Percentiles rank a stretch among this genome's conserved stretches.
Evolutionary conservation across 2,329 filamentous ascomycete species (phyloP).

Genomic region (Didymella lethalis): DNA sequence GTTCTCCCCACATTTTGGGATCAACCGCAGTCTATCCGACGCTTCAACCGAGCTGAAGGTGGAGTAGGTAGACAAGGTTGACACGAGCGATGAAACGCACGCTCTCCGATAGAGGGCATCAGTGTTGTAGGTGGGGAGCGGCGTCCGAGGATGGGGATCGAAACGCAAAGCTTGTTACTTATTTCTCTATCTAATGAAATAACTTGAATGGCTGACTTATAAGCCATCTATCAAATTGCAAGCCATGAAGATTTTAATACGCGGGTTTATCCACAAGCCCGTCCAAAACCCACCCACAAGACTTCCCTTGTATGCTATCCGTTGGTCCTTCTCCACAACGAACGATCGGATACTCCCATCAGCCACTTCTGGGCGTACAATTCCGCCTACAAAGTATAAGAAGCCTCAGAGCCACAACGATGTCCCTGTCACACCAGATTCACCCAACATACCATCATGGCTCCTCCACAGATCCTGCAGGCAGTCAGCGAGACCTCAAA

Average conservation of each 20-base stretch:
- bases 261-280: too few species aligned
- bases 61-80: not conserved
- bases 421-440: not conserved
- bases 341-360: not conserved
- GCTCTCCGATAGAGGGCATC: too few species aligned
- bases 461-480: not conserved
- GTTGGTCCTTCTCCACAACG: not conserved
- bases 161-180: too few species aligned
- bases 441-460: not conserved
- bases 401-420: not conserved
- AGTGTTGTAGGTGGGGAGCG: too few species aligned
- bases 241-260: too few species aligned
- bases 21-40: not conserved
- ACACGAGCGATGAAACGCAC: not conserved
- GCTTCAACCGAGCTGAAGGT: not conserved
- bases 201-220: too few species aligned
- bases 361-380: not conserved
- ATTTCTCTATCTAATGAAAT: too few species aligned
- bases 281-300: too few species aligned
- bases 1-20: not conserved
- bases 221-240: too few species aligned
- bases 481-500: not conserved
- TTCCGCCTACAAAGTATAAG: not conserved
- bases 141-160: too few species aligned
- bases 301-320: too few species aligned